Evolutionary conservation across 1,284 basidiomycete species (phyloP), one percentile per base, ranked within the genome.

Genomic region (Quambalaria eucalypti): DNA sequence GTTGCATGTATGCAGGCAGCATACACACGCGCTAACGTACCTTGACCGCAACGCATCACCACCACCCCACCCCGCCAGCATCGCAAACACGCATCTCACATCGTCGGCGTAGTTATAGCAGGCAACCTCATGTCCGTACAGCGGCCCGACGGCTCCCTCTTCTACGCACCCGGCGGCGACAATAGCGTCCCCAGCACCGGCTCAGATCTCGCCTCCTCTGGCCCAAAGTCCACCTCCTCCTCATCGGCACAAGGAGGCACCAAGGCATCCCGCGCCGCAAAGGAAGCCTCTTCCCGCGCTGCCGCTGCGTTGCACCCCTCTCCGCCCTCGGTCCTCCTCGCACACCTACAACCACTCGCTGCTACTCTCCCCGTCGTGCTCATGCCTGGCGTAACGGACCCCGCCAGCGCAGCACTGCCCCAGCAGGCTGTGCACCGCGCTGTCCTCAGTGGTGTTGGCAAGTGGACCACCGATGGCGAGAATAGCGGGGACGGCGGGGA

Each of bases 351-450:
- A 4, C 42, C 42, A 12, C 42, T 46, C 42, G 16, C 42, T 5
- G 42, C 42, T 46, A 19, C 42, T 14, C 42, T 46, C 25, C 42
- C 42, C 42, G 25, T 46, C 12, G 42, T 46, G 16, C 91, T 69
- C 85, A 87, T 4, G 79, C 88, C 93, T 0, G 92, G 93, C 10
- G 82, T 85, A 49, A 80, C 81, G 39, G 93, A 99, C 76, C 93
- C 93, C 0, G 83, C 90, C 6, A 88, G 88, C 0, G 81, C 83
- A 0, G 88, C 93, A 28, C 78, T 99, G 53, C 95, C 95, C 1
- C 95, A 99, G 73, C 93, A 97, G 73, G 82, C 89, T 0, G 81
- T 98, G 65, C 95, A 95, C 36, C 83, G 85, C 44, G 87, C 88
- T 4, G 90, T 99, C 83, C 87, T 99, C 60, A 87, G 88, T 21